Evolutionary conservation across 805 yeast species (phyloP), one percentile per base, ranked within the genome.

Genomic region (Sugiyamaella mastotermitis): DNA sequence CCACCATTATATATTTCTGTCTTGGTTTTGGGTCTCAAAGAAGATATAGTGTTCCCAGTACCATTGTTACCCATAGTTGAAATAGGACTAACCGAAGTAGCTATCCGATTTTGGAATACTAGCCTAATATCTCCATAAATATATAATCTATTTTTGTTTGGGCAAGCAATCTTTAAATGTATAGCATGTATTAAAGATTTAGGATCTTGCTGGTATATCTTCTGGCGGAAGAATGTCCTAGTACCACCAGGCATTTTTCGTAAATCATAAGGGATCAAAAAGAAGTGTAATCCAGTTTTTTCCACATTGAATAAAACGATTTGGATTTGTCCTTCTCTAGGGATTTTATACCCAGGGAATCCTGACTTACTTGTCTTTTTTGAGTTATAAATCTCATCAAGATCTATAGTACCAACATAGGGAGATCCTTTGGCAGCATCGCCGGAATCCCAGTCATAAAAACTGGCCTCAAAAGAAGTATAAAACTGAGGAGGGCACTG

Each of bases 241-340:
- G 53, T 41, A 13, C 55, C 53, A 5, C 40, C 38, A 5, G 56
- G 53, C 57, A 60, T 49, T 16, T 48, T 41, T 9, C 49, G 29
- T 27, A 60, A 29, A 38, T 61, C 56, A 38, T 61, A 61, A 21
- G 62, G 61, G 9, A 61, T 42, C 16, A 60, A 38, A 37, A 57
- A 54, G 32, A 59, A 34, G 26, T 48, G 52, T n/a, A 57, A 52
- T 3, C 62, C 57, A 1, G 61, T 60, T 21, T 51, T 46, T 23
- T 56, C 50, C 14, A 50, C 40, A 35, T 60, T 58, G 23, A 58
- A 54, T 2, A 60, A 42, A n/a, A 57, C 53, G 13, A 60, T 44
- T 40, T 60, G 65, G 18, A 60, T 31, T 43, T 53, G 54, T 3
- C 64, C 64, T 9, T 46, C 39, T n/a, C 46, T 40, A 21, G 64